These are phyloP conservation scores for Neopestalotiopsis clavispora DNA, from an alignment of 2,329 filamentous ascomycete species.

Conservation along the genomic window DNA sequence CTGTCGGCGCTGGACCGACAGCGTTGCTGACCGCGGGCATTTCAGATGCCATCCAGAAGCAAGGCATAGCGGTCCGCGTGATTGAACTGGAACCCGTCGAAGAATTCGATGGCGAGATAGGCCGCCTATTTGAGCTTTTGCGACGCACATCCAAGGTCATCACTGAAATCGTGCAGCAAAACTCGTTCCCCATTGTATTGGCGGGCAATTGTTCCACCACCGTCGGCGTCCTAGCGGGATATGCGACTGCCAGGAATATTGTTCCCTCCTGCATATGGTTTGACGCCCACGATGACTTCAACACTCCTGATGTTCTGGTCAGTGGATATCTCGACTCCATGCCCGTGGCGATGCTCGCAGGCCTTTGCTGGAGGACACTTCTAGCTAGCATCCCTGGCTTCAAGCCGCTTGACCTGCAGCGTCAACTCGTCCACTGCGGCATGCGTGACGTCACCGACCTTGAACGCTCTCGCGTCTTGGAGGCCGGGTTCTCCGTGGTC, in stretches of 20 bases:
- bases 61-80: slow-evolving; percentile 30
- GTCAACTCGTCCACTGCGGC: slow-evolving; percentile 30
- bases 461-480: slow-evolving; percentile 1
- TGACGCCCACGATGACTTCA: slow-evolving; percentile 48
- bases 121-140: slow-evolving; percentile 43
- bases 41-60: slow-evolving; percentile 15
- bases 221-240: slow-evolving; percentile 41
- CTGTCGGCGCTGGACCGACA: slow-evolving; percentile 42
- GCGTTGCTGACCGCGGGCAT: slow-evolving; percentile 37
- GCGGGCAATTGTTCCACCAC: slow-evolving; percentile 44
- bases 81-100: slow-evolving; percentile 36
- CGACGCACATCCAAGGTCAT: slow-evolving; percentile 41
- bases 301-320: slow-evolving; percentile 38
- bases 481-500: not conserved
- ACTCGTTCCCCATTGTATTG: slow-evolving; percentile 43
- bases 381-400: slow-evolving; percentile 38
- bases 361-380: slow-evolving; percentile 36
- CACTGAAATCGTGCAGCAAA: slow-evolving; percentile 26
- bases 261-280: slow-evolving; percentile 42
- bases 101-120: slow-evolving; percentile 44
- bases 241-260: slow-evolving; percentile 21
- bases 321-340: slow-evolving; percentile 44
- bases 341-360: slow-evolving; percentile 41
- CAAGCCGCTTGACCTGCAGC: slow-evolving; percentile 22
- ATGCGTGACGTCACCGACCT: slow-evolving; percentile 31